phyloP scores from a whole-genome alignment of 2,329 filamentous ascomycete genomes.

The Tolypocladium nubicola region DNA sequence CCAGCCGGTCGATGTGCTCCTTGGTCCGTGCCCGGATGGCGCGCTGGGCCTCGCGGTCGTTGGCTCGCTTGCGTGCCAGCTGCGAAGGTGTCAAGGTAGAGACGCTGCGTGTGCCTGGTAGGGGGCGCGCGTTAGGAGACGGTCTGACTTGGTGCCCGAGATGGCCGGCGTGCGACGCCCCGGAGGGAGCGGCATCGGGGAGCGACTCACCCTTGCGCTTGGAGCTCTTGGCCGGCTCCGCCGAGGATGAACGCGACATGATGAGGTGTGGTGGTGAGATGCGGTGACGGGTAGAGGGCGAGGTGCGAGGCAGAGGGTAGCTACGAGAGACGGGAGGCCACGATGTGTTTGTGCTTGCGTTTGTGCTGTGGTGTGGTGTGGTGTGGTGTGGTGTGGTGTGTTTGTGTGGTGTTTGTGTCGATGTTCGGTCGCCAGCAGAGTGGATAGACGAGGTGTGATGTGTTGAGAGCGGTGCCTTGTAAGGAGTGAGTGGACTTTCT shows the following conservation, averaged over 20 bases:
- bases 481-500: background rate
- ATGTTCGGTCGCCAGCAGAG: background rate
- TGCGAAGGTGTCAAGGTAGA: conserved; percentile 82
- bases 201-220: conserved; percentile 34
- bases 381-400: background rate
- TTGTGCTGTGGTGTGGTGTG: background rate
- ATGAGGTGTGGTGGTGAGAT: conserved; percentile 4
- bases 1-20: conserved; percentile 70
- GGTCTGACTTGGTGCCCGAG: background rate
- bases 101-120: conserved; percentile 58
- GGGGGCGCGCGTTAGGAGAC: background rate
- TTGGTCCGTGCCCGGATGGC: conserved; percentile 81
- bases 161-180: background rate
- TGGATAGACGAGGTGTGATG: background rate
- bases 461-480: background rate
- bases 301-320: background rate
- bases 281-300: too few species aligned
- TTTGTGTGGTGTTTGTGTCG: too few species aligned
- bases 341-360: background rate
- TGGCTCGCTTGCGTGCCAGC: conserved; percentile 80
- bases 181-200: too few species aligned
- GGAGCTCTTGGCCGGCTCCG: conserved; percentile 29
- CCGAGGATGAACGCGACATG: conserved; percentile 32
- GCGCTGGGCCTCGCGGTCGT: conserved; percentile 83
- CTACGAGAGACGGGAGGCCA: background rate